A percentile compares a stretch with the other conserved stretches of the same genome.
phyloP scores from a whole-genome alignment of 371 early-diverging fungal genomes.

The Dinochytrium kinnereticum region DNA sequence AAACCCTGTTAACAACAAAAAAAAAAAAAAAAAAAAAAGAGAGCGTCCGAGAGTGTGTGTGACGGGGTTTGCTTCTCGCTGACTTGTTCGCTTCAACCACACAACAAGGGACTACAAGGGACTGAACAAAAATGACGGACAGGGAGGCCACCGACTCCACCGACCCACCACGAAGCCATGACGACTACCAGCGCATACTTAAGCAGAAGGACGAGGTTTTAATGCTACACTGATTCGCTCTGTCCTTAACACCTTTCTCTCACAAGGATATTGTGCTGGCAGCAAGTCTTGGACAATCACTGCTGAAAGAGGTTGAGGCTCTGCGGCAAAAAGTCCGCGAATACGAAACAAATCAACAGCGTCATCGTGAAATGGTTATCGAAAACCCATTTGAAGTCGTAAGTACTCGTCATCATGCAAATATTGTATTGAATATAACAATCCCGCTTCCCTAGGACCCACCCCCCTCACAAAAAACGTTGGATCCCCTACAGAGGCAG shows the following conservation, averaged over 20 bases:
- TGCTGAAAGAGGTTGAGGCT: constrained; percentile 24
- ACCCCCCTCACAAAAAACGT: too few species aligned
- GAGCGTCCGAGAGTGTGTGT: neutral
- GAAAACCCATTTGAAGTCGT: too few species aligned
- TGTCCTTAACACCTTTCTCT: neutral
- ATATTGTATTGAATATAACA: too few species aligned
- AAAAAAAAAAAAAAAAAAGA: constrained; percentile 10
- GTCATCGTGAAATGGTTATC: too few species aligned
- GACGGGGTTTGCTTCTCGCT: too few species aligned
- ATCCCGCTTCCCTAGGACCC: too few species aligned
- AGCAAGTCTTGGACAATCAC: constrained; percentile 32
- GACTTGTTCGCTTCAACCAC: too few species aligned
- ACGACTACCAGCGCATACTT: neutral
- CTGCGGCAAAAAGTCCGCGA: neutral
- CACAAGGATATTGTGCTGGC: constrained; percentile 29
- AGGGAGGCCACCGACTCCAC: too few species aligned
- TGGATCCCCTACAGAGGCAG: too few species aligned
- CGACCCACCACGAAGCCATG: neutral
- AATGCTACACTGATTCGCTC: neutral
- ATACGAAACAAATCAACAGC: neutral
- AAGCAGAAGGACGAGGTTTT: constrained; percentile 18
- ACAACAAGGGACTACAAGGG: too few species aligned
- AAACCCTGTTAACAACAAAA: neutral
- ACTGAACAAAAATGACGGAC: too few species aligned
- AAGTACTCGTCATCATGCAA: too few species aligned